phyloP scores from a whole-genome alignment of 192 early-diverging fungal genomes.

The Pecoramyces ruminantium region DNA sequence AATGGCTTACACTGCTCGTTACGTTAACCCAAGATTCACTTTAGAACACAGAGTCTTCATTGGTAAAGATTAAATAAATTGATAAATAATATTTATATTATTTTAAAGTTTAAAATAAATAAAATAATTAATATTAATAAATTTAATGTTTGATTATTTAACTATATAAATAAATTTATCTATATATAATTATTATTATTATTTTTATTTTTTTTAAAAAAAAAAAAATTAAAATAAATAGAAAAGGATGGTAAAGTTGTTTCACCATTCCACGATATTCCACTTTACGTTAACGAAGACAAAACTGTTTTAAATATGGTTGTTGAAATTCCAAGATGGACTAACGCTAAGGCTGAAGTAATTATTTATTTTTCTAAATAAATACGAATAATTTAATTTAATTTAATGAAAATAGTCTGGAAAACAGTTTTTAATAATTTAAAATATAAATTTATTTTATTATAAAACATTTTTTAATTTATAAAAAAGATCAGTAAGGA shows the following conservation, averaged over 20 bases:
- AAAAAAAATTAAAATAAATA: conserved; percentile 12
- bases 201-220: background rate
- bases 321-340: conserved; percentile 96
- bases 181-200: conserved; percentile 11
- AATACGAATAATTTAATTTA: background rate
- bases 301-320: conserved; percentile 95
- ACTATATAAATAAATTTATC: background rate
- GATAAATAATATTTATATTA: too few species aligned
- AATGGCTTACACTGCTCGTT: background rate
- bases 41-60: conserved; percentile 79
- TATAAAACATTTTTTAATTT: background rate
- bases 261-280: conserved; percentile 97
- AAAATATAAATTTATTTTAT: background rate
- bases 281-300: conserved; percentile 76
- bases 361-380: conserved; percentile 2
- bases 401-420: background rate
- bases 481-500: conserved; percentile 75
- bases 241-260: conserved; percentile 70
- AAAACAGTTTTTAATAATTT: too few species aligned
- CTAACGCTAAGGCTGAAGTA: conserved; percentile 94
- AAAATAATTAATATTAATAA: too few species aligned
- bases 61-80: too few species aligned
- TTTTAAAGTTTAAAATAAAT: too few species aligned
- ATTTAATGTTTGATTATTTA: conserved; percentile 1
- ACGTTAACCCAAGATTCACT: conserved; percentile 15